phyloP scores from a whole-genome alignment of 371 early-diverging fungal genomes.

The Circinella umbellata region DNA sequence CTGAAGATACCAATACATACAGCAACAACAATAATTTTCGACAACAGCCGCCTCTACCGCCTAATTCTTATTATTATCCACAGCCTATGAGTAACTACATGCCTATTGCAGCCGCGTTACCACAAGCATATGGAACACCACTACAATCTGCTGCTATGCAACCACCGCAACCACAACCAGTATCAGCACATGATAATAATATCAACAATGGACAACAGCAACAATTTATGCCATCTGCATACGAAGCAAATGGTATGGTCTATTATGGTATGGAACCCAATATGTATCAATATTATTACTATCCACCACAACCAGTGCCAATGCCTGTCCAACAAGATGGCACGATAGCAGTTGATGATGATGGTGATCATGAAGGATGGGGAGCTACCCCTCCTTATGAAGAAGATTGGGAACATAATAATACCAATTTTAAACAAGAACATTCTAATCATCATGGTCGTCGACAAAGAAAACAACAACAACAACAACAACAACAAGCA shows the following conservation, averaged over 20 bases:
- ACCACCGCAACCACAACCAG: not conserved
- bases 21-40: not conserved
- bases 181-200: slow-evolving; percentile 11
- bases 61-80: slow-evolving; percentile 16
- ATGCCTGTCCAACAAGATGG: slow-evolving; percentile 14
- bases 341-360: not conserved
- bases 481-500: not conserved
- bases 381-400: slow-evolving; percentile 12
- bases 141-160: slow-evolving; percentile 27
- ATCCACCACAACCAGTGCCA: slow-evolving; percentile 4
- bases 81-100: slow-evolving; percentile 16
- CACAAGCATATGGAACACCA: slow-evolving; percentile 25
- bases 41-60: not conserved
- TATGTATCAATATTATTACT: slow-evolving; percentile 36
- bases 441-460: not conserved
- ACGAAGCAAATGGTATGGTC: slow-evolving; percentile 48
- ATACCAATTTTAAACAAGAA: not conserved
- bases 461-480: not conserved
- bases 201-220: slow-evolving; percentile 4
- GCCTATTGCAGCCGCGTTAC: slow-evolving; percentile 9
- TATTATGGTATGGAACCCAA: slow-evolving; percentile 40
- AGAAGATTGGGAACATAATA: not conserved
- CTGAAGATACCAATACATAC: not conserved
- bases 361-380: slow-evolving; percentile 18
- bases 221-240: slow-evolving; percentile 21